Percentiles rank a stretch among this genome's conserved stretches.
Conservation (phyloP, 805 yeast species). For the Cyberlindnera meyerae region DNA sequence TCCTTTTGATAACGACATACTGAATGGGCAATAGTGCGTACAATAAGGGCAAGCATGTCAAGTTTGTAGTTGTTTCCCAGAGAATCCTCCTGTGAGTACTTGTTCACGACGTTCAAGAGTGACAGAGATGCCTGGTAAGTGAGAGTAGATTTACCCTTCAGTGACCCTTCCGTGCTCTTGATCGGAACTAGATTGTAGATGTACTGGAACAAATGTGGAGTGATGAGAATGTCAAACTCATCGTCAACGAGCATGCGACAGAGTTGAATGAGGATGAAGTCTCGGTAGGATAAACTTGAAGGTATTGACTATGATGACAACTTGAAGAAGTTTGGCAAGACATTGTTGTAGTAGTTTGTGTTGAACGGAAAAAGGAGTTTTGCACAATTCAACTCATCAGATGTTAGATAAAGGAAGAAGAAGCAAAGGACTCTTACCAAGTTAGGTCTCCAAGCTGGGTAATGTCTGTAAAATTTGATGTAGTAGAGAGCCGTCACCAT, state of each 20-base stretch:
- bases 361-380: conserved; percentile 44
- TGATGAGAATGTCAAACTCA: conserved; percentile 29
- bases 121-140: conserved; percentile 47
- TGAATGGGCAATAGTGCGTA: conserved; percentile 51
- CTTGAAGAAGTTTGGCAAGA: conserved; percentile 50
- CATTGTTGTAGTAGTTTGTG: conserved; percentile 36
- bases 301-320: conserved; percentile 33
- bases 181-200: conserved; percentile 57
- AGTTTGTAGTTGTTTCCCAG: conserved; percentile 36
- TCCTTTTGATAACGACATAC: conserved; percentile 46
- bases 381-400: conserved; percentile 34
- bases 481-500: conserved; percentile 52
- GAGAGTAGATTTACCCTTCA: conserved; percentile 27
- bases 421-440: conserved; percentile 48
- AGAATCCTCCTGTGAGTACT: conserved; percentile 25
- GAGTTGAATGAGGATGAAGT: conserved; percentile 53
- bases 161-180: conserved; percentile 29
- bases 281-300: conserved; percentile 50
- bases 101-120: conserved; percentile 37
- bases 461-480: conserved; percentile 43
- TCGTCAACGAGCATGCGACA: conserved; percentile 38
- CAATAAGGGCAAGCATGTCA: conserved; percentile 54
- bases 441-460: conserved; percentile 31
- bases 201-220: conserved; percentile 52
- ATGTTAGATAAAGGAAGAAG: conserved; percentile 45